Conservation (phyloP, 2,329 filamentous ascomycete genomes). For the Corniculantispora saksenae region DNA sequence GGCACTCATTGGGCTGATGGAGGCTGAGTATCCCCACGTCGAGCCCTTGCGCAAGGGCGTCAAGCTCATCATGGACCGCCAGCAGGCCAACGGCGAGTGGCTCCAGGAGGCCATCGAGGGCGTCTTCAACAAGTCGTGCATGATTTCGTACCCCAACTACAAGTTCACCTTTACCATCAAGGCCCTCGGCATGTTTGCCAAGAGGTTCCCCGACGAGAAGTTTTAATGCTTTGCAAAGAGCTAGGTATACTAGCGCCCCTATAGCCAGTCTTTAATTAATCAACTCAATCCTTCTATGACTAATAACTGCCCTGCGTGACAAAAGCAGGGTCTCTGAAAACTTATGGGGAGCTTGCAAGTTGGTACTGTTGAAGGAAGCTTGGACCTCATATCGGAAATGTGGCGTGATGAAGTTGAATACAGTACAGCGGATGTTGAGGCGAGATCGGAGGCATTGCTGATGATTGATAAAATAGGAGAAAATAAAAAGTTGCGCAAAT, state of each 20-base stretch:
- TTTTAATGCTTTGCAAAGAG: too few relatives aligned
- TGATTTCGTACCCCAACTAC: slow-evolving; percentile 99
- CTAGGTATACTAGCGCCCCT: too few relatives aligned
- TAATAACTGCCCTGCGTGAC: too few relatives aligned
- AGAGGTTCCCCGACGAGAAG: slow-evolving; percentile 66
- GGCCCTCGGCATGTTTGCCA: slow-evolving; percentile 86
- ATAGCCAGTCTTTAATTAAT: too few relatives aligned
- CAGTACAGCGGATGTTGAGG: not conserved
- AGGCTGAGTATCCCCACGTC: slow-evolving; percentile 77
- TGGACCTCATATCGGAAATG: not conserved
- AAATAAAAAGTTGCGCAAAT: not conserved
- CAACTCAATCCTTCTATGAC: too few relatives aligned
- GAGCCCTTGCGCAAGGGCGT: slow-evolving; percentile 73
- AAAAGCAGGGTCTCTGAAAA: not conserved
- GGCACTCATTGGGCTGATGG: slow-evolving; percentile 79
- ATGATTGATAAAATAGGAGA: not conserved
- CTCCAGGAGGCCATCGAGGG: slow-evolving; percentile 93
- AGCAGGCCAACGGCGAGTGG: slow-evolving; percentile 91
- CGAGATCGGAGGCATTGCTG: not conserved
- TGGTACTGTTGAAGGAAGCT: not conserved
- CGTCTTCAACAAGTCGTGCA: slow-evolving; percentile 98
- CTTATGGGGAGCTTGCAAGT: not conserved
- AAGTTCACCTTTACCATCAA: slow-evolving; percentile 96
- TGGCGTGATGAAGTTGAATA: not conserved
- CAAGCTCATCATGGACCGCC: slow-evolving; percentile 78